These are phyloP conservation scores for Irineochytrium annulatum DNA, from an alignment of 192 early-diverging fungal species.

Conservation along the genomic window DNA sequence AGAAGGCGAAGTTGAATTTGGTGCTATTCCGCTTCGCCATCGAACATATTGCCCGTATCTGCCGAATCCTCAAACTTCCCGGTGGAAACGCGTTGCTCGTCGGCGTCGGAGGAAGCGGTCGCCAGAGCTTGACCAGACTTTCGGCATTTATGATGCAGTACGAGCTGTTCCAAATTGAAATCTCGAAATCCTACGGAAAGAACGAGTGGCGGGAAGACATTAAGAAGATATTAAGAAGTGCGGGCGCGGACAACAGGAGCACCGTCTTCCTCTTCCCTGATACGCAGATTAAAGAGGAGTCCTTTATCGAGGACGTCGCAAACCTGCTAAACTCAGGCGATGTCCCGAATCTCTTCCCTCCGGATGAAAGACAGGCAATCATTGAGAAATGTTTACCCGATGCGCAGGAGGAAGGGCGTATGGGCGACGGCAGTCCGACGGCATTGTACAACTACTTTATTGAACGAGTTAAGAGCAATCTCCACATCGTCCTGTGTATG, in stretches of 20 bases:
- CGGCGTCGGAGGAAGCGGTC: constrained; percentile 58
- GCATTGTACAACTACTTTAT: constrained; percentile 63
- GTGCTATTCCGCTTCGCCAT: constrained; percentile 64
- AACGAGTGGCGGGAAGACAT: constrained; percentile 61
- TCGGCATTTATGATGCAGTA: constrained; percentile 55
- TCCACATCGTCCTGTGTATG: constrained; percentile 63
- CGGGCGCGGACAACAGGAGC: constrained; percentile 53
- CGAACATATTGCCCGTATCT: constrained; percentile 56
- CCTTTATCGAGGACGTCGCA: constrained; percentile 60
- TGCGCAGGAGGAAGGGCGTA: constrained; percentile 49
- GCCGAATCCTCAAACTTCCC: constrained; percentile 54
- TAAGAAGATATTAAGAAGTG: constrained; percentile 50
- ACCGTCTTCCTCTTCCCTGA: constrained; percentile 61
- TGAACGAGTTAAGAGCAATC: constrained; percentile 49
- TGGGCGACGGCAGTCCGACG: constrained; percentile 48
- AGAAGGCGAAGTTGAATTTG: constrained; percentile 57
- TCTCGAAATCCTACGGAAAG: constrained; percentile 51
- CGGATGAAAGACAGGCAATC: constrained; percentile 55
- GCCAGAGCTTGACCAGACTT: constrained; percentile 51
- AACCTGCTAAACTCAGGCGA: constrained; percentile 56
- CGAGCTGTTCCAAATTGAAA: constrained; percentile 61
- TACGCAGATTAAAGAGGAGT: constrained; percentile 61
- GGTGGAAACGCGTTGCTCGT: constrained; percentile 61
- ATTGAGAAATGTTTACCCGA: constrained; percentile 46
- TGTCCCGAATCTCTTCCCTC: constrained; percentile 57